Conservation (phyloP, 345 rosid species). For the Dipteronia sinensis region DNA sequence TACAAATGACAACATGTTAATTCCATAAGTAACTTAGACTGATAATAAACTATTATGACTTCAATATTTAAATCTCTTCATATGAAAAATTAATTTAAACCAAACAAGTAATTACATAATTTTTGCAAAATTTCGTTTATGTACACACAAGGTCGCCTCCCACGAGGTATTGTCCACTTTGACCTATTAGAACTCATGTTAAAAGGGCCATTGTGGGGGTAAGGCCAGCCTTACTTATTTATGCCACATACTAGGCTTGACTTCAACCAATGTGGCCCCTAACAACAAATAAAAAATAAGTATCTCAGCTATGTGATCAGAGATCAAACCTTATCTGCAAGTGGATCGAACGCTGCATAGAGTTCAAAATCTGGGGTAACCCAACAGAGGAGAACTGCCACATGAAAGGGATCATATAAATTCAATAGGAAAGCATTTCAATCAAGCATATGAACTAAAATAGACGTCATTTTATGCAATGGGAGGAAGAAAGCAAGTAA, state of each 20-base stretch:
- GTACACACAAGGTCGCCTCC: no score
- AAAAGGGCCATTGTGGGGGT: no score
- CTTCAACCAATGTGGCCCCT: no score
- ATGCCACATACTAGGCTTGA: no score
- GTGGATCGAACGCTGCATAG: constrained; percentile 98
- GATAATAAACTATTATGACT: neutral
- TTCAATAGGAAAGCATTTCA: neutral
- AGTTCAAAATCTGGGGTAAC: constrained; percentile 95
- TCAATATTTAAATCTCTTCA: neutral
- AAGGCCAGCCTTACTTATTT: no score
- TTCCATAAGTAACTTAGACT: neutral
- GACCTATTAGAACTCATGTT: no score
- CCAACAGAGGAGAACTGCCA: constrained; percentile 94
- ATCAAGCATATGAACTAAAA: neutral
- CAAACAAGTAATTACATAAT: neutral
- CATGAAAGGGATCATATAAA: constrained; percentile 9
- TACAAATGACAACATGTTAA: neutral
- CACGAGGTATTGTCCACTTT: no score
- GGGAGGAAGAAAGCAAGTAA: neutral
- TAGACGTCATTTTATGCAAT: neutral
- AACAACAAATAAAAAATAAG: neutral
- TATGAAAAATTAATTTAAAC: neutral
- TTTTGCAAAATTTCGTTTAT: neutral
- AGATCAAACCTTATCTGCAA: constrained; percentile 82
- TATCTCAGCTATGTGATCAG: neutral